Conservation (phyloP, 768 basidiomycete species). For the Mycena galopus region DNA sequence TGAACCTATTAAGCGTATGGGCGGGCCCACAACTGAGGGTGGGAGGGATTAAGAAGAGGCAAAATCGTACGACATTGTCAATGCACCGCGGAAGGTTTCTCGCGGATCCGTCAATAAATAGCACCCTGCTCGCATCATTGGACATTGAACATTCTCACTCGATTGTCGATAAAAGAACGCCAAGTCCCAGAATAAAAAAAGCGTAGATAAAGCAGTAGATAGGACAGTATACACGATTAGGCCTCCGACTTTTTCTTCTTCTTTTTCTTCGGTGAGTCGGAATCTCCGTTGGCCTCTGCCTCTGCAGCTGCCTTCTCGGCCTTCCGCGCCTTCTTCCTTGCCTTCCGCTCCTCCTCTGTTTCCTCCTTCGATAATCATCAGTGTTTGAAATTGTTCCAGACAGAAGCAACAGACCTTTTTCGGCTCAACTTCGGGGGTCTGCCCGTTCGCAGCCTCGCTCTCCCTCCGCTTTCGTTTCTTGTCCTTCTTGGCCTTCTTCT, state of each 20-base stretch:
- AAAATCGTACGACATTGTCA: constrained; percentile 21
- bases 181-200: constrained; percentile 12
- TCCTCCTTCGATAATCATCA: constrained; percentile 49
- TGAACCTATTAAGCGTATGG: too few species aligned
- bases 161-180: too few species aligned
- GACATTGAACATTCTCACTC: too few species aligned
- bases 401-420: constrained; percentile 44
- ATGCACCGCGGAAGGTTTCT: neutral
- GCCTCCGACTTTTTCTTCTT: constrained; percentile 71
- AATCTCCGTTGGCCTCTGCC: constrained; percentile 56
- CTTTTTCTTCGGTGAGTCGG: constrained; percentile 66
- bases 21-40: too few species aligned
- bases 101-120: neutral
- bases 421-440: constrained; percentile 45
- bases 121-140: too few species aligned
- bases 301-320: constrained; percentile 76
- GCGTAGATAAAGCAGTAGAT: constrained; percentile 31
- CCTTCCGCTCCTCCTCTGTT: constrained; percentile 88
- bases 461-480: constrained; percentile 67
- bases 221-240: constrained; percentile 39
- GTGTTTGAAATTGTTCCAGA: constrained; percentile 20
- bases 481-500: constrained; percentile 44
- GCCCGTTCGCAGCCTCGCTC: constrained; percentile 63
- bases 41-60: constrained; percentile 42
- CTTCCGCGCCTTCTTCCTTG: constrained; percentile 80